phyloP scores from a whole-genome alignment of 768 basidiomycete genomes.

The Austroboletus festivus region DNA sequence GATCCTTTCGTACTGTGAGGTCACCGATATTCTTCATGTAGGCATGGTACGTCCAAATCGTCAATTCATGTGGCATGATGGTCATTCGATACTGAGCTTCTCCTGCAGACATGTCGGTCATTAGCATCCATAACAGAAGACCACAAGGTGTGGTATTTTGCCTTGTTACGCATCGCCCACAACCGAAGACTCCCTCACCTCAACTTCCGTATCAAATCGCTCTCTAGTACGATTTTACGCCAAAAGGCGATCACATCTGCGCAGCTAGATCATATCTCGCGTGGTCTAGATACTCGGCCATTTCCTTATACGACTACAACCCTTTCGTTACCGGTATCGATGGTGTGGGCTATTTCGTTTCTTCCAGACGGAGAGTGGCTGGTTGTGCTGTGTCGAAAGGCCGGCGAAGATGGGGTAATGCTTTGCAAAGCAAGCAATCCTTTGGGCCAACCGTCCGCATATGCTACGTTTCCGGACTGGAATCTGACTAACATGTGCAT shows the following conservation, averaged over 20 bases:
- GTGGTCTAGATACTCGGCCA: background rate
- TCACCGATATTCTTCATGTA: constrained; percentile 8
- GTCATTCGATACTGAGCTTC: background rate
- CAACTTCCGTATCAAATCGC: background rate
- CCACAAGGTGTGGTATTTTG: constrained; percentile 3
- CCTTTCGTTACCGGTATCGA: background rate
- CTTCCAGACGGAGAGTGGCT: constrained; percentile 11
- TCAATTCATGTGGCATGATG: background rate
- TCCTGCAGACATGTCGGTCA: constrained; percentile 3
- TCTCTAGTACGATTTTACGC: background rate
- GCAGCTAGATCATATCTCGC: constrained; percentile 5
- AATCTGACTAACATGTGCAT: constrained; percentile 1
- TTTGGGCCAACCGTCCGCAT: background rate
- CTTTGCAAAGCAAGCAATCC: constrained; percentile 1
- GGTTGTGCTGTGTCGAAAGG: constrained; percentile 5
- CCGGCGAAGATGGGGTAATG: background rate
- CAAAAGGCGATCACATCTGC: constrained; percentile 4
- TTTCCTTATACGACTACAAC: background rate
- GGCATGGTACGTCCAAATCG: constrained; percentile 4
- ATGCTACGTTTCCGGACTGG: background rate
- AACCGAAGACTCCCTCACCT: constrained; percentile 7
- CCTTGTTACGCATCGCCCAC: constrained; percentile 2
- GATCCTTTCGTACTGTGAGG: constrained; percentile 11
- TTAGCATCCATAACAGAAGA: background rate
- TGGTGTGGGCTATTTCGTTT: constrained; percentile 8